These are phyloP conservation scores for Colletotrichum sp. DNA, from an alignment of 2,329 filamentous ascomycete species.

Conservation along the genomic window DNA sequence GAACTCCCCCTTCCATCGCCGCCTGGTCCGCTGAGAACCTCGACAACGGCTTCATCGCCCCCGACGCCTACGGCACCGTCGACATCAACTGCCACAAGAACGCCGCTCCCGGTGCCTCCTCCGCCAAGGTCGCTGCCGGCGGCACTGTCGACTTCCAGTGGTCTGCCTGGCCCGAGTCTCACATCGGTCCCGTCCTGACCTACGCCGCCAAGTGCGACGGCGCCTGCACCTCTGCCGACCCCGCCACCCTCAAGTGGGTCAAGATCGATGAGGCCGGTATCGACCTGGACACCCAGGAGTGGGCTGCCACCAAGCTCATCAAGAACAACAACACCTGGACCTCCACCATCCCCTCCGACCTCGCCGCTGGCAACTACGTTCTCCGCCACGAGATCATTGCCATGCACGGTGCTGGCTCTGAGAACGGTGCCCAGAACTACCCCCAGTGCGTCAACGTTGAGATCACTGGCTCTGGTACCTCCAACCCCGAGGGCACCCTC, in stretches of 20 bases:
- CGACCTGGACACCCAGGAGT: conserved; percentile 40
- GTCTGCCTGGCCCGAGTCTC: conserved; percentile 46
- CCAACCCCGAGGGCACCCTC: conserved; percentile 34
- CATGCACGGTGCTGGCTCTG: conserved; percentile 45
- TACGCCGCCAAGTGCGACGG: conserved; percentile 67
- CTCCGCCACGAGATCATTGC: conserved; percentile 59
- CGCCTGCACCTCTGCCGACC: conserved; percentile 60
- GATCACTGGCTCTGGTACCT: conserved; percentile 44
- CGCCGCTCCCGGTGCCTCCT: conserved; percentile 39
- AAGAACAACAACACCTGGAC: conserved; percentile 37
- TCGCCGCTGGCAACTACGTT: conserved; percentile 48
- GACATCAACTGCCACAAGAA: conserved; percentile 54
- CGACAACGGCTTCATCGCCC: conserved; percentile 57
- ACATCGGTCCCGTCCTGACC: conserved; percentile 62
- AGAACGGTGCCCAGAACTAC: conserved; percentile 56
- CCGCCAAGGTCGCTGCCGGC: conserved; percentile 44
- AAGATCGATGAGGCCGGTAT: conserved; percentile 67
- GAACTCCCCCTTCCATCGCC: conserved; percentile 23
- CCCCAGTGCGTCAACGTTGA: conserved; percentile 56
- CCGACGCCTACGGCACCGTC: conserved; percentile 38
- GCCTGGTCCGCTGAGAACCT: conserved; percentile 48
- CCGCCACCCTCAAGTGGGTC: conserved; percentile 61
- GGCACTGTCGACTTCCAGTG: conserved; percentile 45
- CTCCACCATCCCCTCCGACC: conserved; percentile 34
- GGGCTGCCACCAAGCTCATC: conserved; percentile 47